A percentile compares a stretch with the other conserved stretches of the same genome.
phyloP scores from a whole-genome alignment of 495 filamentous ascomycete species.

The Jackrogersella multiformis region DNA sequence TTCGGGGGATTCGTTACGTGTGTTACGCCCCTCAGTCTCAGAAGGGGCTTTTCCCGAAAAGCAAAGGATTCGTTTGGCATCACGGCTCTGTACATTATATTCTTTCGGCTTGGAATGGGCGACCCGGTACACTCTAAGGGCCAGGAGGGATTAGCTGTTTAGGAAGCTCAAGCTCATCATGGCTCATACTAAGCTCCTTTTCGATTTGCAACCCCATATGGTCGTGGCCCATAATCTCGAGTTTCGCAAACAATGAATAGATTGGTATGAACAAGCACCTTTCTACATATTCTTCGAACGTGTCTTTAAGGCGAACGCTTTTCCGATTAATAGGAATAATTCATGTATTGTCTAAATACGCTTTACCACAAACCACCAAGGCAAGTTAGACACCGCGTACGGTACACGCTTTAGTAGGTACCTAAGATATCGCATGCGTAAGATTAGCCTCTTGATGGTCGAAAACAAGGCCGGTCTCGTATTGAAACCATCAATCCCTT shows the following conservation, averaged over 20 bases:
- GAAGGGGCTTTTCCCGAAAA: conserved; percentile 27
- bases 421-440: too few species aligned
- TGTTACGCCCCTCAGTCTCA: conserved; percentile 13
- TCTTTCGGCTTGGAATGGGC: conserved; percentile 29
- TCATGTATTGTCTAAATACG: neutral
- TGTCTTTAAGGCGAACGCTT: neutral
- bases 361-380: too few species aligned
- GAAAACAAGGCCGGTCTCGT: too few species aligned
- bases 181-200: conserved; percentile 1
- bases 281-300: neutral
- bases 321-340: neutral
- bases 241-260: conserved; percentile 28
- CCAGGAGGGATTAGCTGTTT: conserved; percentile 9
- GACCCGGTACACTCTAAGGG: conserved; percentile 12
- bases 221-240: conserved; percentile 17
- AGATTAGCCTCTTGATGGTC: too few species aligned
- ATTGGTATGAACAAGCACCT: conserved; percentile 22
- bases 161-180: conserved; percentile 11
- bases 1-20: conserved; percentile 6
- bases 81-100: conserved; percentile 38
- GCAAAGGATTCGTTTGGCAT: conserved; percentile 21
- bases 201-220: conserved; percentile 12
- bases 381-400: too few species aligned
- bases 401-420: too few species aligned
- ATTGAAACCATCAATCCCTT: too few species aligned